phyloP scores from a whole-genome alignment of 768 basidiomycete species.

The Ramaria rubella region DNA sequence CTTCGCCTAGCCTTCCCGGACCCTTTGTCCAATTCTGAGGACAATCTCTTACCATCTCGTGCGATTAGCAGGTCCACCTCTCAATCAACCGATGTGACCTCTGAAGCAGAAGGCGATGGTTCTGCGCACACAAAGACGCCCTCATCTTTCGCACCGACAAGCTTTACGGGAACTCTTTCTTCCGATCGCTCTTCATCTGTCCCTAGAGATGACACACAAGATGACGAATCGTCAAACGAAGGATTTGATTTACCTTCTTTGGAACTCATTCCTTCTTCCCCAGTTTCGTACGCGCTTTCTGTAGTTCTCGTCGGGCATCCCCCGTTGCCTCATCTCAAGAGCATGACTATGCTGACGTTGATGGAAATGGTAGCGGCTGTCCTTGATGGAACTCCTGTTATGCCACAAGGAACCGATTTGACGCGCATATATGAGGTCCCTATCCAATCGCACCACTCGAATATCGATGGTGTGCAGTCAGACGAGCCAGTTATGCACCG shows the following conservation, averaged over 20 bases:
- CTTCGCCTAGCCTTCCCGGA: constrained; percentile 79
- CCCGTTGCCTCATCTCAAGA: constrained; percentile 1
- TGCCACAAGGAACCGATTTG: not conserved
- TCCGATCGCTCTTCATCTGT: not conserved
- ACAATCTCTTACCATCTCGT: constrained; percentile 30
- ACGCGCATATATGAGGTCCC: constrained; percentile 4
- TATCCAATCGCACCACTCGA: not conserved
- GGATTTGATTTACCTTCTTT: not conserved
- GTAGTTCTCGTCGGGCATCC: not conserved
- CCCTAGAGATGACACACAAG: not conserved
- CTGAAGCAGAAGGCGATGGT: not conserved
- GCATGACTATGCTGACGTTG: not conserved
- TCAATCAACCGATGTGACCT: not conserved
- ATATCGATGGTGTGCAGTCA: not conserved
- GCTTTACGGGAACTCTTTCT: not conserved
- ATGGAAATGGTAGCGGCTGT: not conserved
- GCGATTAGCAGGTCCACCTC: not conserved
- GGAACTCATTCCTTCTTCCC: not conserved
- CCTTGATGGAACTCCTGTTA: constrained; percentile 1
- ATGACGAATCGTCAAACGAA: not conserved
- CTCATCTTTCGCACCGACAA: not conserved
- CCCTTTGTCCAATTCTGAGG: constrained; percentile 65
- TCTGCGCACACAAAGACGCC: not conserved
- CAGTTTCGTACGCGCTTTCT: not conserved
- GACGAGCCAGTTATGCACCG: not conserved